These are phyloP conservation scores for Colletotrichum shisoi DNA, from an alignment of 2,329 filamentous ascomycete genomes.

Conservation along the genomic window DNA sequence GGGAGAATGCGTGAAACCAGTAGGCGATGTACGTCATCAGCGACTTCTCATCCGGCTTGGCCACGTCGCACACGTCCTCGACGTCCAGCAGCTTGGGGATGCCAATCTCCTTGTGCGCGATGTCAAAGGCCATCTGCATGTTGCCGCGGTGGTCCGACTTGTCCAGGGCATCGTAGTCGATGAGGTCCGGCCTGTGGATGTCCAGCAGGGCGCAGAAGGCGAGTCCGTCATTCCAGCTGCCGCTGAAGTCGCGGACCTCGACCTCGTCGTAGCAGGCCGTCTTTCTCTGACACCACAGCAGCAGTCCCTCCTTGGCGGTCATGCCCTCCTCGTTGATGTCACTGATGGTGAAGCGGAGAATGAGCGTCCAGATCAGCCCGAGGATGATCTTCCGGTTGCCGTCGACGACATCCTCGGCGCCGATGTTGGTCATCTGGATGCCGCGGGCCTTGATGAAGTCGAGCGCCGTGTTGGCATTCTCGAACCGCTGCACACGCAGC, in stretches of 20 bases:
- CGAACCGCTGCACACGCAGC: constrained; percentile 93
- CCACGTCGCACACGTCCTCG: constrained; percentile 96
- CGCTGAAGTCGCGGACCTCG: constrained; percentile 91
- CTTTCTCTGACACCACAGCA: constrained; percentile 98
- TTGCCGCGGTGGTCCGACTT: constrained; percentile 94
- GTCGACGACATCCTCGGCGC: constrained; percentile 96
- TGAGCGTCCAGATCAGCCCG: constrained; percentile 96
- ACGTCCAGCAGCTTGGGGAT: constrained; percentile 96
- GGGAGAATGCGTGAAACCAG: constrained; percentile 99
- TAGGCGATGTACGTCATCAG: constrained; percentile 99
- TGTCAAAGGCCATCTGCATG: constrained; percentile 97
- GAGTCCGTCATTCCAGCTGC: constrained; percentile 96
- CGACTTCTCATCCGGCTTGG: constrained; percentile 93
- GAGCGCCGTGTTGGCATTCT: constrained; percentile 95
- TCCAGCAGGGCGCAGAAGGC: constrained; percentile 96
- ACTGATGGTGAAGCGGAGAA: constrained; percentile 96
- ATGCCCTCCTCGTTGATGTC: constrained; percentile 98
- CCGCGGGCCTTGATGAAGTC: constrained; percentile 90
- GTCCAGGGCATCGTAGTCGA: constrained; percentile 94
- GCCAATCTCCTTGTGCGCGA: constrained; percentile 93
- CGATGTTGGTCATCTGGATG: constrained; percentile 98
- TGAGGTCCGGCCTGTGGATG: constrained; percentile 95
- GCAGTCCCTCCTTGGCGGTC: constrained; percentile 93
- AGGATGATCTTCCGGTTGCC: constrained; percentile 98
- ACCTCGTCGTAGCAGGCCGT: constrained; percentile 98